Conservation (phyloP, 2,329 filamentous ascomycete species). For the Fusarium coicis region DNA sequence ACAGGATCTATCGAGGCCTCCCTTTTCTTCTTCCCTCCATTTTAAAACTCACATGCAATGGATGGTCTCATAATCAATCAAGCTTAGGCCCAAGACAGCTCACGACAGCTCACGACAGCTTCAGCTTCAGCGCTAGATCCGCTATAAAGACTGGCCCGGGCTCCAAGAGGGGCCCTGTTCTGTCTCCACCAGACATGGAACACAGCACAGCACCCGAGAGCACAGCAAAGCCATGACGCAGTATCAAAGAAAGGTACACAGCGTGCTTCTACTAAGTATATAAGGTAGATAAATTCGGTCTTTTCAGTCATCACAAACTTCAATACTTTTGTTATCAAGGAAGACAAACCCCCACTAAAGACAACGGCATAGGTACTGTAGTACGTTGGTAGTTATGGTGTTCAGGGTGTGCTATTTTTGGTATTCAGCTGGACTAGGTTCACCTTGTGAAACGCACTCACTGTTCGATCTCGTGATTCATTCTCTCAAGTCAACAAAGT, state of each 20-base stretch:
- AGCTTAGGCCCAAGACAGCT: constrained; percentile 6
- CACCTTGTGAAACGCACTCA: neutral
- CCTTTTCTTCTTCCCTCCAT: neutral
- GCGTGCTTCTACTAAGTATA: neutral
- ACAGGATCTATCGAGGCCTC: neutral
- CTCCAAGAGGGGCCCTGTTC: neutral
- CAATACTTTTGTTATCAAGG: neutral
- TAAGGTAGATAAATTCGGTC: neutral
- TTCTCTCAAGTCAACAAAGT: too few species aligned
- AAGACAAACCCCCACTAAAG: neutral
- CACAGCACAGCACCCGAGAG: neutral
- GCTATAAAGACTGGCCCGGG: constrained; percentile 1
- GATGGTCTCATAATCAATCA: constrained; percentile 2
- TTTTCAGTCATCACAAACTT: neutral
- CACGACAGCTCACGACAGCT: constrained; percentile 9
- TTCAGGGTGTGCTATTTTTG: neutral
- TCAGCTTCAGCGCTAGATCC: constrained; percentile 20
- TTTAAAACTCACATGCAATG: neutral
- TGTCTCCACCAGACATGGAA: constrained; percentile 5
- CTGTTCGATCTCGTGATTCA: neutral
- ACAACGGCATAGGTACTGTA: neutral
- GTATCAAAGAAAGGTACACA: neutral
- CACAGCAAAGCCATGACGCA: neutral
- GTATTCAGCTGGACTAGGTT: neutral
- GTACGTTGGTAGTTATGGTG: neutral